Conservation (phyloP, 1,284 basidiomycete species). For the Microbotryum silenes-acaulis region DNA sequence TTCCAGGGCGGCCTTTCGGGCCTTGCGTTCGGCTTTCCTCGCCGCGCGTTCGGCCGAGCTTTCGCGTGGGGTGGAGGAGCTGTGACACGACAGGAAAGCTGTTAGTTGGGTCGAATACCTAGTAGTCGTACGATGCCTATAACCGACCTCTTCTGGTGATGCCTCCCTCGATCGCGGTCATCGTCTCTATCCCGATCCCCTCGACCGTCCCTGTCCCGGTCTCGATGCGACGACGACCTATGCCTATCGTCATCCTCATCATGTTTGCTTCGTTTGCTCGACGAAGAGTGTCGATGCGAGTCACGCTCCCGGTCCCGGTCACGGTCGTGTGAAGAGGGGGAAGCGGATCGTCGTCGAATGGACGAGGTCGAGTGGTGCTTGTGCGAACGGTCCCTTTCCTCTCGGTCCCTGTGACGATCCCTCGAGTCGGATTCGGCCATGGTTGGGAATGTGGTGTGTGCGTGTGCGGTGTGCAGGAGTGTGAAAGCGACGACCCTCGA, state of each 20-base stretch:
- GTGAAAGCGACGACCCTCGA: no score
- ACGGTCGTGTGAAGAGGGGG: conserved; percentile 21
- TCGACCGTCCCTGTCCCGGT: conserved; percentile 17
- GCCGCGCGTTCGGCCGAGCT: conserved; percentile 27
- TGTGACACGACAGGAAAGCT: neutral
- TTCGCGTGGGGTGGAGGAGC: conserved; percentile 17
- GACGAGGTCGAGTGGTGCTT: neutral
- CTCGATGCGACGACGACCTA: conserved; percentile 13
- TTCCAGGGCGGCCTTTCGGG: conserved; percentile 25
- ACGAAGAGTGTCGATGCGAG: conserved; percentile 16
- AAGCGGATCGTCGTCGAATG: neutral
- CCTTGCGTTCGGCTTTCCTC: conserved; percentile 27
- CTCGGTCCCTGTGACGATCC: conserved; percentile 12
- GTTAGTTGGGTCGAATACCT: neutral
- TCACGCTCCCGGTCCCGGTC: conserved; percentile 33
- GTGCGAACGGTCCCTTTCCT: conserved; percentile 3
- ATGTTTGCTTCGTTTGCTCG: conserved; percentile 19
- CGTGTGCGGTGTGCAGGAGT: no score
- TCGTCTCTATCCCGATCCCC: neutral
- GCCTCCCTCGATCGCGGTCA: conserved; percentile 21
- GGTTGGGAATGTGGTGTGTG: no score
- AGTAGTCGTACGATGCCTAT: neutral
- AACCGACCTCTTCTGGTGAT: conserved; percentile 22
- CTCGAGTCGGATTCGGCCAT: no score
- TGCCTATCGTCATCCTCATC: conserved; percentile 22